A percentile compares a stretch with the other conserved stretches of the same genome.
Conservation (phyloP, 176 grass and related monocot species). For the Secale cereale region DNA sequence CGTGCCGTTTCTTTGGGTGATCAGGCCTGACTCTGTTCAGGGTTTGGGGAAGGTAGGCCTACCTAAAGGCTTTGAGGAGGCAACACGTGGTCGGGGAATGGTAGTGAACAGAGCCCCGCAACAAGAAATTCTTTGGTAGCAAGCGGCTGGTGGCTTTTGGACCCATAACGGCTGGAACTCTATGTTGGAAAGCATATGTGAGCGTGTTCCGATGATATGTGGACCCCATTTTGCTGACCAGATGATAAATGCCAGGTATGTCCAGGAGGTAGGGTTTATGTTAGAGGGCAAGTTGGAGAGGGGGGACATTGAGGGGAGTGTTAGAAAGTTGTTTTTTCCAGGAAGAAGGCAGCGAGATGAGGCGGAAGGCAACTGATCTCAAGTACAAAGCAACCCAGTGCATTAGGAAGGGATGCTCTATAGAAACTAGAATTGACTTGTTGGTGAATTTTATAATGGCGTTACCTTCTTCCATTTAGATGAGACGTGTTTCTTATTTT, state of each 20-base stretch:
- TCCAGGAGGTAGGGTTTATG: constrained; percentile 30
- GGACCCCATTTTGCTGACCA: constrained; percentile 27
- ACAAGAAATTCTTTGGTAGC: constrained; percentile 17
- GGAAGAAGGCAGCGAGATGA: constrained; percentile 16
- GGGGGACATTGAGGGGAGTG: neutral
- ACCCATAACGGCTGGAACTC: constrained; percentile 48
- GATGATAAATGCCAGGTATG: constrained; percentile 41
- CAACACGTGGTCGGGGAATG: neutral
- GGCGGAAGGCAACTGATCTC: neutral
- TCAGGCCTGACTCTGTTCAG: constrained; percentile 1
- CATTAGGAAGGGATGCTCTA: neutral
- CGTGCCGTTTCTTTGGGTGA: constrained; percentile 27
- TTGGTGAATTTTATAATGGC: constrained; percentile 14
- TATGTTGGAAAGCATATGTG: constrained; percentile 28
- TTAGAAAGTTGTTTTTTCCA: neutral
- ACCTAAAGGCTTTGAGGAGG: constrained; percentile 15
- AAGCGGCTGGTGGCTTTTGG: constrained; percentile 36
- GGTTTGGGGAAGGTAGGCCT: neutral
- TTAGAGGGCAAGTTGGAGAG: constrained; percentile 21
- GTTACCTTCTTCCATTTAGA: neutral
- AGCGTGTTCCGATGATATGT: constrained; percentile 37
- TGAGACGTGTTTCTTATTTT: neutral
- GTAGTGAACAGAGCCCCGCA: constrained; percentile 30
- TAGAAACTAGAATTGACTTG: neutral
- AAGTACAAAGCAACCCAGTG: neutral